Conservation (phyloP, 768 basidiomycete genomes). For the Lentinula aciculospora region DNA sequence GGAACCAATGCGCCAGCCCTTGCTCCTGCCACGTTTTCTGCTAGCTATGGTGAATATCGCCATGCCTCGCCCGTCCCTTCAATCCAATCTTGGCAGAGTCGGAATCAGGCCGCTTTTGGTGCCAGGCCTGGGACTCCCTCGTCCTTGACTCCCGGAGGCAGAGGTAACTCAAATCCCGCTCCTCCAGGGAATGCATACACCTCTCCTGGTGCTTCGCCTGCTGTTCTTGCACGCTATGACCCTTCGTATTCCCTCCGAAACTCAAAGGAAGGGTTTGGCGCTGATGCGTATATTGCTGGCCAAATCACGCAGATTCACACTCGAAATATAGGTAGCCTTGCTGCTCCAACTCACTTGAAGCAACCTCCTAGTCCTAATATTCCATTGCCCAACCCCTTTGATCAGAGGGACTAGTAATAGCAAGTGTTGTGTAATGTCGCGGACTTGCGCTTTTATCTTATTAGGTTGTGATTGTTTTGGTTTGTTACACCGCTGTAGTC, state of each 20-base stretch:
- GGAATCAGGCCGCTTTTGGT: neutral
- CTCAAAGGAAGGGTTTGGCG: neutral
- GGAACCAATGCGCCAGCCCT: neutral
- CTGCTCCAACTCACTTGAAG: neutral
- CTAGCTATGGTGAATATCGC: neutral
- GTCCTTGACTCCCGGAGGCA: constrained; percentile 1
- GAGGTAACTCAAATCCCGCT: neutral
- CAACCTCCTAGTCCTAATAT: neutral
- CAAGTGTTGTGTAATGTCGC: neutral
- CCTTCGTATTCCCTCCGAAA: neutral
- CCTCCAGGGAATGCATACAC: neutral
- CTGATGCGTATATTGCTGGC: neutral
- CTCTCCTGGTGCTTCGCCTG: neutral
- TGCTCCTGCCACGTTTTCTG: neutral
- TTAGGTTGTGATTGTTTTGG: neutral
- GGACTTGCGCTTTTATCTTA: neutral
- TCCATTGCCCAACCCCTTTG: constrained; percentile 1
- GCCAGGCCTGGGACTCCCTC: constrained; percentile 1
- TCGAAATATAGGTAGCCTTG: neutral
- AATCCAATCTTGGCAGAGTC: neutral
- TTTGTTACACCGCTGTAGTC: neutral
- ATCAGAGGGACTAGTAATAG: neutral
- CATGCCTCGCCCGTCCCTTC: neutral
- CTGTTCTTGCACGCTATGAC: neutral
- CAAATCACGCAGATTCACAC: neutral